Base-by-base conservation (phyloP, 2,329 filamentous ascomycete species). In the Colletotrichum godetiae region DNA sequence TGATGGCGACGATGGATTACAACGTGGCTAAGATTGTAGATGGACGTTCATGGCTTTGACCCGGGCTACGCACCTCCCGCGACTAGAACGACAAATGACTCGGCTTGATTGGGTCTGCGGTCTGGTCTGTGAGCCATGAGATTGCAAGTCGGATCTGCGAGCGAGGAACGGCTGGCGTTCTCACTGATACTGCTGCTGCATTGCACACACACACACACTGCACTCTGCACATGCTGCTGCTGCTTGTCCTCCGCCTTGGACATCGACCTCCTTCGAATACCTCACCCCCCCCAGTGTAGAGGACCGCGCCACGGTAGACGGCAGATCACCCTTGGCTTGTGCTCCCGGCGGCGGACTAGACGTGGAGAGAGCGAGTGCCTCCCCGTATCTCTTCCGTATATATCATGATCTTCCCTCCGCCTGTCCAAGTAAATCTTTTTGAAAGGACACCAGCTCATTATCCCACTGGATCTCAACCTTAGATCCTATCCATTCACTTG, bases 401-500 rank as follows among this genome's bases (percentile, higher is more conserved):
- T 73, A 73, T 71, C 67, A 71, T 66, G 71, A 73, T 73, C 67
- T 56, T 71, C 71, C 71, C 67, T 61, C 62, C 67, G 46, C 67
- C 60, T 46, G 49, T 37, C 24, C 67, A 29, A 31, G 7, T 24
- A 29, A 33, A 19, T 4, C 2, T 4, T 15, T 8, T 55, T 49
- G 10, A 46, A 27, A 71, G 22, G n/a, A 70, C 71, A 73, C 49
- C 71, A 71, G 71, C 71, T 56, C 61, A 53, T 66, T 42, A 66
- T 70, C 61, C 49, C 62, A 46, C 31, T 29, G 49, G 68, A 66
- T 71, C 67, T 57, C 60, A 73, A 49, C 49, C 60, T 73, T 31
- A 52, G 71, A 73, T 73, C 71, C 71, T 69, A 71, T 66, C 56
- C 71, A 73, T 52, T 73, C 71, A 61, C 71, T 73, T 67, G 13